Evolutionary conservation across 352 stramenopile genomes (phyloP).

Genomic region (Globisporangium viniferum): DNA sequence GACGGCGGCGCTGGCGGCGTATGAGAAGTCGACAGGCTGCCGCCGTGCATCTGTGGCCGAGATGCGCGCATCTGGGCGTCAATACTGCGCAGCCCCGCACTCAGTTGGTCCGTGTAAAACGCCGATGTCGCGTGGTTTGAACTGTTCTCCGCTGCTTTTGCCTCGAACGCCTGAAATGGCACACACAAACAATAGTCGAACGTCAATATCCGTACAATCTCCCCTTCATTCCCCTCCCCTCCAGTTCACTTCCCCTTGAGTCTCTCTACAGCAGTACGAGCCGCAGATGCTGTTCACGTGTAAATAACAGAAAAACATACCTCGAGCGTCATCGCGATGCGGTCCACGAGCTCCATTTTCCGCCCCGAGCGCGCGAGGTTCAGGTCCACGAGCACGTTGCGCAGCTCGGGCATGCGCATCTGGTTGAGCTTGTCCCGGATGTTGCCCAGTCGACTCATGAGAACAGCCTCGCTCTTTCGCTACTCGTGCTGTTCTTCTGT

Average conservation of each 20-base stretch:
- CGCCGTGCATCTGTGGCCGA: conserved; percentile 16
- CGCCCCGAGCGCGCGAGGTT: conserved; percentile 66
- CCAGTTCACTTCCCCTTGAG: background rate
- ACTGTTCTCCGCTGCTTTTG: conserved; percentile 41
- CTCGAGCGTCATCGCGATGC: conserved; percentile 62
- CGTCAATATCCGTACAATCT: background rate
- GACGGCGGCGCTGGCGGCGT: background rate
- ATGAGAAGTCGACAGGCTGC: background rate
- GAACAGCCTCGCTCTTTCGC: conserved; percentile 3
- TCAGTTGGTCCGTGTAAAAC: conserved; percentile 61
- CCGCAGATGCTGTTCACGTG: background rate
- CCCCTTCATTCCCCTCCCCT: background rate
- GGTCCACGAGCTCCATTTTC: conserved; percentile 79
- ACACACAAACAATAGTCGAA: background rate
- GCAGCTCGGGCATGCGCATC: conserved; percentile 74
- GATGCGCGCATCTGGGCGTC: conserved; percentile 37
- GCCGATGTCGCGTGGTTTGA: conserved; percentile 42
- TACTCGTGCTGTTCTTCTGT: background rate
- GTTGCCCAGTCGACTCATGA: conserved; percentile 30
- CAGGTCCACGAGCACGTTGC: conserved; percentile 63
- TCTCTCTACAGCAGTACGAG: background rate
- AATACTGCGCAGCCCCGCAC: conserved; percentile 39
- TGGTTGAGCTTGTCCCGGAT: conserved; percentile 49
- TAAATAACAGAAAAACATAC: conserved; percentile 21
- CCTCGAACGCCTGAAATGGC: conserved; percentile 35